These are phyloP conservation scores for Acer campestre DNA, from an alignment of 345 rosid genomes.

Conservation along the genomic window DNA sequence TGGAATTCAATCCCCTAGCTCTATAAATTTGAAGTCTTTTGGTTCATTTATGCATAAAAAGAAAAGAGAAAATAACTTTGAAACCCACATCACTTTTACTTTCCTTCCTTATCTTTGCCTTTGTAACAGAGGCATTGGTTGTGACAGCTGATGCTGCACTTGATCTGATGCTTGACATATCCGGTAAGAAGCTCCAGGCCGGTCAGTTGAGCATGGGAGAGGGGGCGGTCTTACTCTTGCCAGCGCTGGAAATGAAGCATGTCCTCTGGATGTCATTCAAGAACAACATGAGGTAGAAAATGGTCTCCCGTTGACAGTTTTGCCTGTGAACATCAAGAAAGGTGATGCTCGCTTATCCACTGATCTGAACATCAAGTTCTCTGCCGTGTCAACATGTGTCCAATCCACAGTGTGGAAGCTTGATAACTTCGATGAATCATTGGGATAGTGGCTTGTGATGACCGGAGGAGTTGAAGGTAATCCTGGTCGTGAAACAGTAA, in stretches of 20 bases:
- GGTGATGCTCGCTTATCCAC: constrained; percentile 37
- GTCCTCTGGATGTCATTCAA: constrained; percentile 41
- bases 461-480: constrained; percentile 63
- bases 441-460: constrained; percentile 43
- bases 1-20: not conserved
- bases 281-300: constrained; percentile 17
- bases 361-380: constrained; percentile 50
- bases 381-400: constrained; percentile 39
- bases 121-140: constrained; percentile 15
- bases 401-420: constrained; percentile 61
- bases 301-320: constrained; percentile 37
- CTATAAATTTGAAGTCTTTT: not conserved
- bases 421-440: constrained; percentile 34
- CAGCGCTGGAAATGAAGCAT: constrained; percentile 21
- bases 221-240: constrained; percentile 45
- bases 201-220: constrained; percentile 30
- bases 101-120: constrained; percentile 25
- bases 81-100: not conserved
- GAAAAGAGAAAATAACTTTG: constrained; percentile 3
- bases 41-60: not conserved
- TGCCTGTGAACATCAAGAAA: constrained; percentile 25
- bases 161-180: constrained; percentile 33
- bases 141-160: constrained; percentile 9
- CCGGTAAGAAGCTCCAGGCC: constrained; percentile 22
- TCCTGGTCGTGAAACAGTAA: constrained; percentile 45